Evolutionary conservation across 192 early-diverging fungal species (phyloP).

Genomic region (Dissophora ornata): DNA sequence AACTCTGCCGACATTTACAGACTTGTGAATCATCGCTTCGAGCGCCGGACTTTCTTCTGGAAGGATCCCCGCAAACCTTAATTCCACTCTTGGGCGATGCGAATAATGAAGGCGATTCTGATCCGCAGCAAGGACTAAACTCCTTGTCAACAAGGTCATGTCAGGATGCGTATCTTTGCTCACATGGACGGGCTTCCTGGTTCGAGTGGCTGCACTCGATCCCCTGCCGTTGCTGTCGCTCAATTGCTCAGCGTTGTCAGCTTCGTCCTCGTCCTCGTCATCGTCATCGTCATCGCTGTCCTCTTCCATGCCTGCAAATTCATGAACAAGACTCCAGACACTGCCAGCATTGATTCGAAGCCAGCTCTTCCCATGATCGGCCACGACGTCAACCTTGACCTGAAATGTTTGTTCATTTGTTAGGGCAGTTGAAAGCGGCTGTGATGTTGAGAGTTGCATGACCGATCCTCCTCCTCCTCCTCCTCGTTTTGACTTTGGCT

Average conservation of each 20-base stretch:
- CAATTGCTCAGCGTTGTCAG: constrained; percentile 14
- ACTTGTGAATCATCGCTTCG: constrained; percentile 40
- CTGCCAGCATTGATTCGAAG: constrained; percentile 63
- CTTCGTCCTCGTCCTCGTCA: constrained; percentile 29
- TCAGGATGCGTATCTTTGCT: constrained; percentile 50
- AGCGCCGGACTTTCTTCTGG: constrained; percentile 30
- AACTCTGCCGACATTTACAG: constrained; percentile 19
- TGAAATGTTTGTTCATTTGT: constrained; percentile 24
- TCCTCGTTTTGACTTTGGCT: background rate
- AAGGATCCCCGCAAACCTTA: constrained; percentile 38
- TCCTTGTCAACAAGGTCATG: constrained; percentile 33
- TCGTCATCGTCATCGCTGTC: constrained; percentile 48
- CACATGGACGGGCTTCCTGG: constrained; percentile 26
- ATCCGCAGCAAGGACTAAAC: constrained; percentile 44
- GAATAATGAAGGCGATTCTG: constrained; percentile 42
- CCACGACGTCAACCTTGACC: constrained; percentile 61
- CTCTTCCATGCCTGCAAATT: constrained; percentile 59
- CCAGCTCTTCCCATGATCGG: constrained; percentile 62
- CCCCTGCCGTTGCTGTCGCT: background rate
- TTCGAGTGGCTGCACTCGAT: background rate
- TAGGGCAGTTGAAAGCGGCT: constrained; percentile 21
- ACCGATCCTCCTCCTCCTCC: background rate
- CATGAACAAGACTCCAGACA: constrained; percentile 58
- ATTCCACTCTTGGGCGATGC: constrained; percentile 21
- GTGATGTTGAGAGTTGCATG: constrained; percentile 17